Percentiles rank a stretch among this genome's conserved stretches.
Conservation (phyloP, 257 asterid species). For the Osmanthus fragrans region DNA sequence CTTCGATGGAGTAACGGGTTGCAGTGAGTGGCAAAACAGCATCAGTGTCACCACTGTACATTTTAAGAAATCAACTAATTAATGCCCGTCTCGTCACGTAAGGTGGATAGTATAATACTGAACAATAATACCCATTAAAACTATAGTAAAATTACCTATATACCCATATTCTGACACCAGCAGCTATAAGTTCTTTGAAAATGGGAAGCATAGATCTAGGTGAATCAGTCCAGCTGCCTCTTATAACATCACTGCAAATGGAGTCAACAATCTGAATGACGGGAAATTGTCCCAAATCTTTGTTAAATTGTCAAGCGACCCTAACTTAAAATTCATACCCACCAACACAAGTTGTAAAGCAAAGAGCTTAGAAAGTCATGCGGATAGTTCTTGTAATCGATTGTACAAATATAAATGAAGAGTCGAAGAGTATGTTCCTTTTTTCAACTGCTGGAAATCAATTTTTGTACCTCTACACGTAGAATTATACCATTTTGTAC, state of each 20-base stretch:
- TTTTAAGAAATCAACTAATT: not conserved
- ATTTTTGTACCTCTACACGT: too few relatives aligned
- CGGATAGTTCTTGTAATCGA: too few relatives aligned
- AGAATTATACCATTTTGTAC: too few relatives aligned
- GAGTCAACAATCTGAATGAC: not conserved
- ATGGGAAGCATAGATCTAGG: slow-evolving; percentile 68
- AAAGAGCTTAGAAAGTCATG: too few relatives aligned
- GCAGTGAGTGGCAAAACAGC: slow-evolving; percentile 63
- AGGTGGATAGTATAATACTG: not conserved
- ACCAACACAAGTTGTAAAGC: not conserved
- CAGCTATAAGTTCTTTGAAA: slow-evolving; percentile 45
- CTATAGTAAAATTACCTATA: slow-evolving; percentile 40
- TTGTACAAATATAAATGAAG: too few relatives aligned
- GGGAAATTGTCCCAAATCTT: not conserved
- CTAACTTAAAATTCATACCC: not conserved
- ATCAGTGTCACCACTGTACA: slow-evolving; percentile 60
- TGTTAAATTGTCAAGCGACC: not conserved
- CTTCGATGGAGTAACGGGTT: slow-evolving; percentile 54
- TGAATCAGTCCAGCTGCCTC: slow-evolving; percentile 63
- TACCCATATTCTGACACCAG: slow-evolving; percentile 66
- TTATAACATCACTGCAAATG: slow-evolving; percentile 42
- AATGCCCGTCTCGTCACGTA: not conserved
- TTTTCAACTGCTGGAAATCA: too few relatives aligned
- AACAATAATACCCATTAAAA: not conserved
- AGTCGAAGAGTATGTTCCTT: too few relatives aligned